Evolutionary conservation across 148 eudicot genomes (phyloP).

Genomic region (Chenopodium suecicum): DNA sequence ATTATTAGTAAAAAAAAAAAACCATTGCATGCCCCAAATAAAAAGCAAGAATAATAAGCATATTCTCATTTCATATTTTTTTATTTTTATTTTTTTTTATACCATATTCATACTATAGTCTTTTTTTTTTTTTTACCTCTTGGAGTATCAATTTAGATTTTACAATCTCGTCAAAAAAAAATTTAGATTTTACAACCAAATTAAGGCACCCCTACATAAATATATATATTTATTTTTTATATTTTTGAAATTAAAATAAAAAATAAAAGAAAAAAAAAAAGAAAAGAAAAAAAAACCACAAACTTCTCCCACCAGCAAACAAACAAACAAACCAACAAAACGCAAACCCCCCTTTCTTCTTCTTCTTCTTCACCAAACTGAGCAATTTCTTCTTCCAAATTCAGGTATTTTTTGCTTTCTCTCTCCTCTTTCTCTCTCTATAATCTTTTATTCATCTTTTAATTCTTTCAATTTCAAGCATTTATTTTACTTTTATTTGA

Average conservation of each 20-base stretch:
- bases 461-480: constrained; percentile 5
- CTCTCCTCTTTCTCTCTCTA: neutral
- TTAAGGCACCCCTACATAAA: neutral
- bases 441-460: neutral
- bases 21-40: neutral
- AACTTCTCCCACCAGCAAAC: constrained; percentile 12
- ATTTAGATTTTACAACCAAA: neutral
- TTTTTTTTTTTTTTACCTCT: neutral
- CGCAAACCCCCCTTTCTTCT: constrained; percentile 3
- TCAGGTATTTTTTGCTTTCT: constrained; percentile 30
- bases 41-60: constrained; percentile 16
- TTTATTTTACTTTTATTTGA: constrained; percentile 13
- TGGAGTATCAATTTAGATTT: neutral
- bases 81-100: neutral
- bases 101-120: neutral
- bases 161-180: too few species aligned
- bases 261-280: neutral
- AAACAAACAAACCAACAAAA: constrained; percentile 18
- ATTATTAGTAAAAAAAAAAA: neutral
- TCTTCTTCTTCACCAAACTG: constrained; percentile 20
- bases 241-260: neutral
- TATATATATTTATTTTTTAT: too few species aligned
- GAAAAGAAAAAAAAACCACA: neutral
- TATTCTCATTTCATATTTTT: constrained; percentile 2
- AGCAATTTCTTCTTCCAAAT: constrained; percentile 4